Evolutionary conservation across 1,284 basidiomycete genomes (phyloP), one percentile per base, ranked within the genome.

Genomic region (Papiliotrema flavescens): DNA sequence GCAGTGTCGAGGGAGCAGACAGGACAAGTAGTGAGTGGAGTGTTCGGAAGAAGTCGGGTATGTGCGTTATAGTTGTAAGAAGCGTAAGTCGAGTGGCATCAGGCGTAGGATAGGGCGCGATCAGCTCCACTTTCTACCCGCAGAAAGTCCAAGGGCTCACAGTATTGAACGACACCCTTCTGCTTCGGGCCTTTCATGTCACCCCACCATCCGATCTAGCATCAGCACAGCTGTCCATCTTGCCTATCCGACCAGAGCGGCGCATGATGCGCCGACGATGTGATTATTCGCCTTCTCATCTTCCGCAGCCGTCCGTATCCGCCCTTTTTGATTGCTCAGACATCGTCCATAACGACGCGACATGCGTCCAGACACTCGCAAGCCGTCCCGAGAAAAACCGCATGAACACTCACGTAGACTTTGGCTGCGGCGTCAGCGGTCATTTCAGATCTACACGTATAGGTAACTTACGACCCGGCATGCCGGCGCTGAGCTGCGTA

Each of bases 171-270:
- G 60, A 95, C 81, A 56, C 91, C 90, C 78, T 84, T 90, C 74
- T 92, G 89, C 76, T 81, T 85, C 41, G 79, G 81, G 56, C 82
- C 82, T 49, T 80, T 79, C 72, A 84, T 83, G 78, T 88, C 86
- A 79, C 92, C 92, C 92, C 92, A 96, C 92, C 92, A 95, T 53
- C 86, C 80, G 77, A 83, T 87, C 90, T 94, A 55, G 24, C 2
- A 47, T 46, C 32, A 55, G 55, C 61, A 34, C 22, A 26, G 17
- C 32, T 7, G 17, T 35, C 13, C 32, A 26, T 19, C 20, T 20
- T 20, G 17, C 42, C 28, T 13, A 28, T 32, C 28, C 28, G 5
- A 5, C 6, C 28, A 5, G 28, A 32, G 28, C 11, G 6, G 28
- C n/a, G n/a, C n/a, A n/a, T n/a, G n/a, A n/a, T n/a, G n/a, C n/a